Evolutionary conservation across 495 filamentous ascomycete genomes (phyloP).

Genomic region (Daldinia grandis): DNA sequence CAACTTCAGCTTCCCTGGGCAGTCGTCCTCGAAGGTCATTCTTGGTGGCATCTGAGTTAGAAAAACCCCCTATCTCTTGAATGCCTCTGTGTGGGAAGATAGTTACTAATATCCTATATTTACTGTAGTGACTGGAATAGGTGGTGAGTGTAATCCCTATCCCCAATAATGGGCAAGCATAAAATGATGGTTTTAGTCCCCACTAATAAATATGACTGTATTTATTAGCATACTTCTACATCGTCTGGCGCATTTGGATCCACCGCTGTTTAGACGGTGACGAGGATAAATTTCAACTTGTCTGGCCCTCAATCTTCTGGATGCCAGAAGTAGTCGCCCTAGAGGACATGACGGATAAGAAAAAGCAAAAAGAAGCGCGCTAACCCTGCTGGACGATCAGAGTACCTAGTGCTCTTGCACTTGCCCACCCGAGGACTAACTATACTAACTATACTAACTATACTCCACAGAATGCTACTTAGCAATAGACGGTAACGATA

Average conservation of each 20-base stretch:
- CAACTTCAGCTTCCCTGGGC: constrained; percentile 88
- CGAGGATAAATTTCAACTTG: constrained; percentile 77
- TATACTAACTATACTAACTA: too few species aligned
- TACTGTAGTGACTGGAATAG: constrained; percentile 45
- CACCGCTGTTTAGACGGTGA: constrained; percentile 79
- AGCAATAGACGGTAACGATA: background rate
- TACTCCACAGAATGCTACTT: too few species aligned
- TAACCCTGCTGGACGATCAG: background rate
- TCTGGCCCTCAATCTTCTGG: constrained; percentile 72
- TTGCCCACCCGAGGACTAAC: background rate
- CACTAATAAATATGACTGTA: constrained; percentile 53
- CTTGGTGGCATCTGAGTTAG: constrained; percentile 85
- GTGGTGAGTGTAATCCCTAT: constrained; percentile 45
- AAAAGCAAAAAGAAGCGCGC: constrained; percentile 40
- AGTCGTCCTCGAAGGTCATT: constrained; percentile 88
- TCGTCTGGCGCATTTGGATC: constrained; percentile 87
- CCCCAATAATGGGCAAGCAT: background rate
- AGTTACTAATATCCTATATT: constrained; percentile 15
- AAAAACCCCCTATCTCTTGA: constrained; percentile 11
- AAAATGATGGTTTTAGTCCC: background rate
- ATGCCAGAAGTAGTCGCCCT: constrained; percentile 68
- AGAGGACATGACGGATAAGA: constrained; percentile 38
- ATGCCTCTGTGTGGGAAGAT: background rate
- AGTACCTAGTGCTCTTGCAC: background rate
- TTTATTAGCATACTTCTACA: constrained; percentile 79